A percentile compares a stretch with the other conserved stretches of the same genome.
Conservation (phyloP, 768 basidiomycete species). For the Gloeophyllum trabeum region DNA sequence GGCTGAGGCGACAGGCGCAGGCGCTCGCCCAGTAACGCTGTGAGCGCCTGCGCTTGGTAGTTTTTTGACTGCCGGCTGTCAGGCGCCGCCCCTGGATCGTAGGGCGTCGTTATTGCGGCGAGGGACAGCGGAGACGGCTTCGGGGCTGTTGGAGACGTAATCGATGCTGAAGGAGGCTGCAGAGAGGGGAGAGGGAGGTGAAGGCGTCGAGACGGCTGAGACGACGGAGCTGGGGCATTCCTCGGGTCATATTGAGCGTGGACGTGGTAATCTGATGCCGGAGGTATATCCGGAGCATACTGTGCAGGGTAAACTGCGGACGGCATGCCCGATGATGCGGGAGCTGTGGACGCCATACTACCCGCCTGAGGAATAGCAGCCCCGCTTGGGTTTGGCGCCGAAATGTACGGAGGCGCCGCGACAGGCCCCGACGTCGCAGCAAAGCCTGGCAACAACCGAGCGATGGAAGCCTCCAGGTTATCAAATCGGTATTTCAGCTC, state of each 20-base stretch:
- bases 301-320: no score
- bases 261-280: no score
- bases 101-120: conserved; percentile 31
- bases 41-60: conserved; percentile 64
- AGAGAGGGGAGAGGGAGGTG: no score
- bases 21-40: conserved; percentile 57
- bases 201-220: no score
- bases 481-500: conserved; percentile 59
- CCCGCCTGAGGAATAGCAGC: no score
- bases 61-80: conserved; percentile 52
- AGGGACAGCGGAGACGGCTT: conserved; percentile 20
- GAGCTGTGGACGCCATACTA: background rate
- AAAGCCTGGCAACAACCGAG: no score
- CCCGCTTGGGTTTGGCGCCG: no score
- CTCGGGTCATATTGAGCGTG: no score
- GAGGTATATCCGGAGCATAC: no score
- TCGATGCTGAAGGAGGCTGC: conserved; percentile 16
- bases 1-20: conserved; percentile 38
- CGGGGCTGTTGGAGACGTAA: conserved; percentile 17
- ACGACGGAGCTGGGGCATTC: no score
- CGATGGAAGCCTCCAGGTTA: conserved; percentile 33
- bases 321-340: conserved; percentile 11
- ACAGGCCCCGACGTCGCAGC: no score
- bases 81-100: conserved; percentile 10
- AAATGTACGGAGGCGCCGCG: no score